Conservation (phyloP, 192 early-diverging fungal species). For the Phycomyces nitens region DNA sequence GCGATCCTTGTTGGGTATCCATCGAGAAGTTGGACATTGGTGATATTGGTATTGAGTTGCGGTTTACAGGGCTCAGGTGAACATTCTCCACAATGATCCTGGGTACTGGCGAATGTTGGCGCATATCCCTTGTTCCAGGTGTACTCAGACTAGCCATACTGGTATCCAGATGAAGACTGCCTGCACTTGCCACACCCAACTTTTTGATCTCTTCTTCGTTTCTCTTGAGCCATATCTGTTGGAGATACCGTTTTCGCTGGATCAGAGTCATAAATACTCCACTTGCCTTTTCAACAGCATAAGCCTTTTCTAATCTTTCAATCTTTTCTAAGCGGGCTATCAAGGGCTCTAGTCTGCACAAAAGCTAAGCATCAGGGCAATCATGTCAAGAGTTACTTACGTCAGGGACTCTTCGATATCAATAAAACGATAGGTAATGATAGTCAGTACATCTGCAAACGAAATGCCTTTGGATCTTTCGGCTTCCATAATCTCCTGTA, state of each 20-base stretch:
- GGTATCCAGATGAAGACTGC: background rate
- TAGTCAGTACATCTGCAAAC: conserved; percentile 22
- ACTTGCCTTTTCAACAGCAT: conserved; percentile 31
- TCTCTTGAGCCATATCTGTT: conserved; percentile 27
- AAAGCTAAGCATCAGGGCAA: too few species aligned
- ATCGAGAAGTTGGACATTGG: conserved; percentile 11
- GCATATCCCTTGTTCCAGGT: background rate
- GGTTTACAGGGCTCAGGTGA: background rate
- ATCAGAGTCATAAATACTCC: conserved; percentile 29
- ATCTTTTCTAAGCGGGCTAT: conserved; percentile 31
- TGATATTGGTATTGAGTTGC: background rate
- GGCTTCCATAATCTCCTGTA: conserved; percentile 27
- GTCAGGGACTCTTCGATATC: conserved; percentile 19
- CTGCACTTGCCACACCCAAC: conserved; percentile 2
- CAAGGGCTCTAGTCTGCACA: conserved; percentile 25
- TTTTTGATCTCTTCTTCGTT: conserved; percentile 32
- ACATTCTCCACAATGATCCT: conserved; percentile 11
- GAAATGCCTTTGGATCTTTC: conserved; percentile 30
- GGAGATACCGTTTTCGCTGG: conserved; percentile 25
- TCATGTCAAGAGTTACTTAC: too few species aligned
- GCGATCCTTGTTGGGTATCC: conserved; percentile 1
- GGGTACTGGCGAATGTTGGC: background rate
- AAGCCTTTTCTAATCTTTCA: conserved; percentile 20
- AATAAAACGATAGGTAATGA: conserved; percentile 29
- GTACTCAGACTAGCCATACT: background rate